These are phyloP conservation scores for Litchi chinensis DNA, from an alignment of 345 rosid genomes.

Conservation along the genomic window DNA sequence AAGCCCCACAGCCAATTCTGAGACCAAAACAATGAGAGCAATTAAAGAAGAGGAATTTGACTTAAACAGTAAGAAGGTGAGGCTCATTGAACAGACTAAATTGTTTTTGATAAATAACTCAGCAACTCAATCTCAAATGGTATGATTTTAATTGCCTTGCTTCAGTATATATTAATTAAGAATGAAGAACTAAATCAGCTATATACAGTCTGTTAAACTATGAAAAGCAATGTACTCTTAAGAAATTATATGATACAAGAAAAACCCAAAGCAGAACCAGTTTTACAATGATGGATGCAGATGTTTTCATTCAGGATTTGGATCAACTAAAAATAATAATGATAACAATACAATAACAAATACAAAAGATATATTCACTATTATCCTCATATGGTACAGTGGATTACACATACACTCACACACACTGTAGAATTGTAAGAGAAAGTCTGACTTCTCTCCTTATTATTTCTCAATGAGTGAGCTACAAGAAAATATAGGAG, in stretches of 20 bases:
- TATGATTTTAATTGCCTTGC: no score
- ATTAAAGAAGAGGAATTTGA: background rate
- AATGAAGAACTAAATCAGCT: background rate
- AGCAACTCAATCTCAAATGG: background rate
- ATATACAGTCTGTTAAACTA: background rate
- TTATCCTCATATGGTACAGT: no score
- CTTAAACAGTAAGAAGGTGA: background rate
- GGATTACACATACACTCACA: no score
- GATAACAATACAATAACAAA: no score
- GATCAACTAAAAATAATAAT: no score
- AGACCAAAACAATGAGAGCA: constrained; percentile 19
- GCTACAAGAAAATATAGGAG: no score
- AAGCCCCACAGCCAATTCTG: constrained; percentile 60
- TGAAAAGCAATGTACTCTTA: background rate
- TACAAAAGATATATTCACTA: no score
- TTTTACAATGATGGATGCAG: background rate
- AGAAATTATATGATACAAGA: no score
- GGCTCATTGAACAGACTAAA: background rate
- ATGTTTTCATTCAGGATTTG: background rate
- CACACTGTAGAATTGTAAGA: no score
- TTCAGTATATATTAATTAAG: no score
- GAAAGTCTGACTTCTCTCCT: no score
- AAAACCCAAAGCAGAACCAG: background rate
- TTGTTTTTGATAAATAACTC: background rate
- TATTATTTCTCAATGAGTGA: no score